Base-by-base conservation (phyloP, 2,329 filamentous ascomycete species). In the Pseudogymnoascus sp. region DNA sequence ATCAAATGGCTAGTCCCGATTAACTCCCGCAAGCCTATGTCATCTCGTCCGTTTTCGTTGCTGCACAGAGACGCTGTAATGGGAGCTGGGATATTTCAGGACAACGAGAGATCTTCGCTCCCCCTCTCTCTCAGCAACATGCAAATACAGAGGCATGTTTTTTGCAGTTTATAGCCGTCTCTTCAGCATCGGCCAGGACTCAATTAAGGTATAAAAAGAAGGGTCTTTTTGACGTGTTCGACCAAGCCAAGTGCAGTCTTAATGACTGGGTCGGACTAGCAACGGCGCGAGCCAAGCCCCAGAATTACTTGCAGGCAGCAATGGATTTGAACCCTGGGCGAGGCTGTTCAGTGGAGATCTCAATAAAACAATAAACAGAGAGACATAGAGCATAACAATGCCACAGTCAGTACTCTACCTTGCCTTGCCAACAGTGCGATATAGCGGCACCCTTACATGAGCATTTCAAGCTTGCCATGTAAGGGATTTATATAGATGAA, bases 201-300 rank as follows among this genome's bases (percentile, higher is more conserved):
- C 6, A n/a, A 55, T n/a, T 35, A 55, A 55, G 49, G 49, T 55
- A 55, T 55, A 55, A 55, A 55, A 55, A 55, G 29, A 55, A 55
- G 49, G 49, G 49, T 55, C 49, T 21, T 26, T 31, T 52, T 55
- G 49, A 55, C 49, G 29, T 55, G 29, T 55, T 55, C 29, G 29
- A 21, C 29, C n/a, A 55, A 19, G 49, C 49, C 45, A 55, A 33
- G 45, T 26, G 45, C n/a, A 55, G 45, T 19, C 26, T 55, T 33
- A 55, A 29, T 55, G 49, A 55, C 49, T 55, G 49, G 49, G 49
- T 55, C 49, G 29, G 49, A 19, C 49, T 55, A 55, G 29, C 49
- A 55, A 35, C 49, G 49, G 49, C 49, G 49, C 49, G 49, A 55
- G 16, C 49, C 49, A 55, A 55, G 49, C 49, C 49, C 49, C 29